These are phyloP conservation scores for Candida adriatica DNA, from an alignment of 805 yeast genomes.

Conservation along the genomic window DNA sequence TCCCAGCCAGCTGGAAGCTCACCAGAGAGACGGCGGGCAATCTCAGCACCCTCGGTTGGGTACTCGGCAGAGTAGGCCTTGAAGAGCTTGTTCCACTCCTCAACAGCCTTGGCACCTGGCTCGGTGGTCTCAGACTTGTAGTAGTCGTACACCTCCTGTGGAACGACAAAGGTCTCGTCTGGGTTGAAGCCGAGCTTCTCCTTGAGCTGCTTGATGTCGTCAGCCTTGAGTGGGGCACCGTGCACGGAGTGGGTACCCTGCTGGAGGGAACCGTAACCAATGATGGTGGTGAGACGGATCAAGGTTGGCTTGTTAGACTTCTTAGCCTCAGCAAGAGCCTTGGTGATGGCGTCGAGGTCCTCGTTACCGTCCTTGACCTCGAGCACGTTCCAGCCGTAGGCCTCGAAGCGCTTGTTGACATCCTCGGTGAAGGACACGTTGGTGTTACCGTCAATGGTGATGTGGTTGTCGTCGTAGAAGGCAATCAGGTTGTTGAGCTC, in stretches of 20 bases:
- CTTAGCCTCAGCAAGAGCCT: constrained; percentile 80
- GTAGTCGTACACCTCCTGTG: constrained; percentile 73
- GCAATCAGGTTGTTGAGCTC: constrained; percentile 89
- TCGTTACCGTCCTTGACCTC: constrained; percentile 75
- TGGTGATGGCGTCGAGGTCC: constrained; percentile 62
- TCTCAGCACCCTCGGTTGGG: constrained; percentile 75
- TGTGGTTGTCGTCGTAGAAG: constrained; percentile 93
- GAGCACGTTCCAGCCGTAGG: constrained; percentile 91
- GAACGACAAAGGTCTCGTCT: constrained; percentile 67
- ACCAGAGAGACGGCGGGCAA: constrained; percentile 68
- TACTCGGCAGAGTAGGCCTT: constrained; percentile 56
- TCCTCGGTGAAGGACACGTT: constrained; percentile 89
- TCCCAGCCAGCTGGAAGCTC: constrained; percentile 84
- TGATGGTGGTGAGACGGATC: constrained; percentile 83
- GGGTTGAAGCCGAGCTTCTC: constrained; percentile 84
- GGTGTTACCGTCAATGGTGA: constrained; percentile 94
- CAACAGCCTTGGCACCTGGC: constrained; percentile 62
- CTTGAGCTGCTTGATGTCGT: constrained; percentile 86
- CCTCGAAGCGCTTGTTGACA: constrained; percentile 73
- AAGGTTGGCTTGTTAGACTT: constrained; percentile 81
- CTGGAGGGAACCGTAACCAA: constrained; percentile 85
- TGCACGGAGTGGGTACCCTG: constrained; percentile 90
- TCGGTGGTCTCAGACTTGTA: constrained; percentile 48
- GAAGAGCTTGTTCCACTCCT: constrained; percentile 66
- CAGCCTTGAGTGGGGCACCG: constrained; percentile 93